Conservation (phyloP, 2,329 filamentous ascomycete species). For the Diatrype stigma region DNA sequence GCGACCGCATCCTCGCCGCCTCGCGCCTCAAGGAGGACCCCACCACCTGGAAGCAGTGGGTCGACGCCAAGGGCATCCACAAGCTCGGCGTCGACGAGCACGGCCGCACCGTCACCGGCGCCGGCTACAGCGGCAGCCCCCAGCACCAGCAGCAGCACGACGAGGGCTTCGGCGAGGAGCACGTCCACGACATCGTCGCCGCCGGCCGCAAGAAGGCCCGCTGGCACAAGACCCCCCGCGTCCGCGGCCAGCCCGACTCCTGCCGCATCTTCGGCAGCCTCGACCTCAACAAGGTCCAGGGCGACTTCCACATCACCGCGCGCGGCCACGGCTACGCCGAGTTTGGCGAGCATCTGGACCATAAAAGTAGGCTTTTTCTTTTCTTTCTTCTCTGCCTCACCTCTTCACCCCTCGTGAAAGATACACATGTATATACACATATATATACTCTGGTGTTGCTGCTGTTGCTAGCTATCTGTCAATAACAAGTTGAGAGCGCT, state of each 20-base stretch:
- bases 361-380: slow-evolving; percentile 56
- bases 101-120: slow-evolving; percentile 52
- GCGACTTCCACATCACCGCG: slow-evolving; percentile 96
- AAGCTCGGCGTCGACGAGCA: slow-evolving; percentile 52
- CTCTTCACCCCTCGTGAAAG: not conserved
- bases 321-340: slow-evolving; percentile 92
- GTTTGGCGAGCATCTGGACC: slow-evolving; percentile 74
- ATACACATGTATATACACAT: slow-evolving; percentile 16
- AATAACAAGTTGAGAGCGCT: too few relatives aligned
- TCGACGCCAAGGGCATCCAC: slow-evolving; percentile 63
- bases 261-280: slow-evolving; percentile 88
- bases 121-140: slow-evolving; percentile 52
- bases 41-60: slow-evolving; percentile 82
- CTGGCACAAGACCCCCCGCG: slow-evolving; percentile 69
- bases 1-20: slow-evolving; percentile 84
- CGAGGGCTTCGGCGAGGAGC: slow-evolving; percentile 71
- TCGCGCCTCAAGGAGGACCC: slow-evolving; percentile 68
- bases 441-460: too few relatives aligned
- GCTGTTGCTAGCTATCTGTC: too few relatives aligned
- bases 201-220: slow-evolving; percentile 61
- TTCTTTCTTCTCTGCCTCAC: not conserved
- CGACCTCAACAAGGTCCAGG: slow-evolving; percentile 94
- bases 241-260: slow-evolving; percentile 60
- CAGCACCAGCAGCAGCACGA: slow-evolving; percentile 54
- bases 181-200: slow-evolving; percentile 86